Evolutionary conservation across 2,329 filamentous ascomycete species (phyloP).

Genomic region (Alternaria sp.): DNA sequence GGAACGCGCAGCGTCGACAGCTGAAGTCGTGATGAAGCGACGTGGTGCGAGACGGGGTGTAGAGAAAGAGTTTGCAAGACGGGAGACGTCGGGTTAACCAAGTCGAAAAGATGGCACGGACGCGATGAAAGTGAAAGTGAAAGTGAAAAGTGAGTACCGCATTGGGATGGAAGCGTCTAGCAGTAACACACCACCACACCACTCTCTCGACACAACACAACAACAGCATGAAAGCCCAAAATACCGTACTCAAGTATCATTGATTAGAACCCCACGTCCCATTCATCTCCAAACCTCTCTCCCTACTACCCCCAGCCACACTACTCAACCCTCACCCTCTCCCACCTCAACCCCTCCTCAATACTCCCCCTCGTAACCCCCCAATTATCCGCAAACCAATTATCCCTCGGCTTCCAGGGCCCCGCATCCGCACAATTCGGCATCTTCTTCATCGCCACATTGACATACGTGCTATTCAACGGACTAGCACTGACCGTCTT

Average conservation of each 20-base stretch:
- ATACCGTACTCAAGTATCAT: not conserved
- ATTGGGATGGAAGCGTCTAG: not conserved
- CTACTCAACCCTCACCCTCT: slow-evolving; percentile 18
- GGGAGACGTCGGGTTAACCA: not conserved
- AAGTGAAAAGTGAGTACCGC: not conserved
- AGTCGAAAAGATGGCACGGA: not conserved
- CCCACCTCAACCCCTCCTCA: slow-evolving; percentile 49
- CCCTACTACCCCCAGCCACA: no score
- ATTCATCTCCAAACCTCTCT: not conserved
- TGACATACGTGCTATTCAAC: slow-evolving; percentile 60
- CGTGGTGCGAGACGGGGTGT: not conserved
- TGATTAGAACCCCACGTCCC: not conserved
- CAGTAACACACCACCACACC: not conserved
- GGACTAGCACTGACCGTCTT: slow-evolving; percentile 51
- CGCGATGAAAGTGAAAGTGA: not conserved
- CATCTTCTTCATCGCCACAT: slow-evolving; percentile 47
- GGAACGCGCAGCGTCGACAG: not conserved
- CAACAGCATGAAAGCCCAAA: rapidly evolving
- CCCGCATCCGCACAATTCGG: slow-evolving; percentile 57
- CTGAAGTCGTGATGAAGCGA: not conserved
- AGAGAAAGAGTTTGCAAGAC: not conserved
- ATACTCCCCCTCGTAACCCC: slow-evolving; percentile 52
- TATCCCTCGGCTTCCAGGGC: slow-evolving; percentile 53
- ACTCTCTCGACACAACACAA: not conserved
- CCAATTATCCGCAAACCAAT: slow-evolving; percentile 54